These are phyloP conservation scores for Delonix regia DNA, from an alignment of 306 rosid genomes.

Conservation along the genomic window DNA sequence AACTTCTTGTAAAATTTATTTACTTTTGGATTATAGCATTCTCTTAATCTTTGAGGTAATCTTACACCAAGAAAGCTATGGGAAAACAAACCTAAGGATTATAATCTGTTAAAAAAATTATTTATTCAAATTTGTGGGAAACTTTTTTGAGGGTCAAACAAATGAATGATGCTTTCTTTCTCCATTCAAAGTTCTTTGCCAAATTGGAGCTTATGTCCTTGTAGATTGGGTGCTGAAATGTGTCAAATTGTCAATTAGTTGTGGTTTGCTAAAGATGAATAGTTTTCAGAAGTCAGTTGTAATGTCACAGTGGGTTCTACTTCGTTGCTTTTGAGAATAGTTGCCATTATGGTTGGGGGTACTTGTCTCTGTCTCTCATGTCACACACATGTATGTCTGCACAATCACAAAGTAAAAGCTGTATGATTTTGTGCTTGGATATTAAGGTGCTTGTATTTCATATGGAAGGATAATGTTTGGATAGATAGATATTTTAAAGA, in stretches of 20 bases:
- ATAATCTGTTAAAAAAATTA: not conserved
- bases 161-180: slow-evolving; percentile 22
- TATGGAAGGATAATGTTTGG: slow-evolving; percentile 19
- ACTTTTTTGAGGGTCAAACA: slow-evolving; percentile 5
- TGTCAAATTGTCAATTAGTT: not conserved
- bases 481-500: not conserved
- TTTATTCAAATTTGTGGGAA: slow-evolving; percentile 15
- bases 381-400: not conserved
- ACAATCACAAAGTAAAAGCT: not conserved
- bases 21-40: slow-evolving; percentile 10
- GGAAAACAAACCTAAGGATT: not conserved
- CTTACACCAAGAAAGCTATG: slow-evolving; percentile 11
- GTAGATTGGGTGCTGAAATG: not conserved
- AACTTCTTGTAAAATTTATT: slow-evolving; percentile 11
- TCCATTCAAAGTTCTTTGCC: not conserved
- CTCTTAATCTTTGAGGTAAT: slow-evolving; percentile 13
- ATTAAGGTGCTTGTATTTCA: not conserved
- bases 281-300: not conserved
- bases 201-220: not conserved
- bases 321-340: not conserved
- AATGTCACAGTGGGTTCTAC: not conserved
- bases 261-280: not conserved
- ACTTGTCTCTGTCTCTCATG: not conserved
- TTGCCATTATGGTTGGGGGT: not conserved
- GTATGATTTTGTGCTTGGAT: not conserved